A percentile compares a stretch with the other conserved stretches of the same genome.
phyloP scores from a whole-genome alignment of 371 early-diverging fungal species.

The Rhizopus arrhizus region DNA sequence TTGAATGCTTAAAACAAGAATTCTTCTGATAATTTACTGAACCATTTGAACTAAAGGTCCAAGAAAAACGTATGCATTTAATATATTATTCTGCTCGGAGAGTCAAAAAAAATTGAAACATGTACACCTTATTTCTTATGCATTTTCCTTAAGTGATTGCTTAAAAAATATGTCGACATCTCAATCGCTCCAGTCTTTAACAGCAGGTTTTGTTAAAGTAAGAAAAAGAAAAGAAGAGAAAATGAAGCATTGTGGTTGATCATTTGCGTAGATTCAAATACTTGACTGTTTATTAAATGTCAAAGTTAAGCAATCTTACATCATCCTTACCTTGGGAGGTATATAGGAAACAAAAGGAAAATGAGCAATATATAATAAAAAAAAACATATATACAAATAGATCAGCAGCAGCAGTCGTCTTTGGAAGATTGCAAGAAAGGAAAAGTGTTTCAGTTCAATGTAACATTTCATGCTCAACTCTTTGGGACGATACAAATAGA shows the following conservation, averaged over 20 bases:
- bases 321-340: constrained; percentile 52
- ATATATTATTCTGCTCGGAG: too few species aligned
- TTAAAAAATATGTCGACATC: too few species aligned
- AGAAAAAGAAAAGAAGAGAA: constrained; percentile 29
- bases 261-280: constrained; percentile 35
- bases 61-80: too few species aligned
- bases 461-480: constrained; percentile 78
- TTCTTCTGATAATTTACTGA: too few species aligned
- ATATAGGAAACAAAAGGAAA: constrained; percentile 3
- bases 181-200: constrained; percentile 47
- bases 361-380: background rate
- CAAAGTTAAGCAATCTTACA: constrained; percentile 44
- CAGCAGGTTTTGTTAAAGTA: constrained; percentile 83
- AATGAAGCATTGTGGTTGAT: background rate
- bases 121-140: too few species aligned
- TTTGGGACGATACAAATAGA: constrained; percentile 77
- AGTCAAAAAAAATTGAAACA: too few species aligned
- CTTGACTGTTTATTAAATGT: constrained; percentile 42
- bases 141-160: too few species aligned
- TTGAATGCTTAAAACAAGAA: too few species aligned
- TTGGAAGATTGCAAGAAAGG: constrained; percentile 76
- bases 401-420: constrained; percentile 69
- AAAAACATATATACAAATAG: constrained; percentile 32
- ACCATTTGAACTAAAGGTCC: too few species aligned
- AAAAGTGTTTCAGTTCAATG: constrained; percentile 67